A percentile compares a stretch with the other conserved stretches of the same genome.
Conservation (phyloP, 257 asterid genomes). For the Thymus mandschuricus region DNA sequence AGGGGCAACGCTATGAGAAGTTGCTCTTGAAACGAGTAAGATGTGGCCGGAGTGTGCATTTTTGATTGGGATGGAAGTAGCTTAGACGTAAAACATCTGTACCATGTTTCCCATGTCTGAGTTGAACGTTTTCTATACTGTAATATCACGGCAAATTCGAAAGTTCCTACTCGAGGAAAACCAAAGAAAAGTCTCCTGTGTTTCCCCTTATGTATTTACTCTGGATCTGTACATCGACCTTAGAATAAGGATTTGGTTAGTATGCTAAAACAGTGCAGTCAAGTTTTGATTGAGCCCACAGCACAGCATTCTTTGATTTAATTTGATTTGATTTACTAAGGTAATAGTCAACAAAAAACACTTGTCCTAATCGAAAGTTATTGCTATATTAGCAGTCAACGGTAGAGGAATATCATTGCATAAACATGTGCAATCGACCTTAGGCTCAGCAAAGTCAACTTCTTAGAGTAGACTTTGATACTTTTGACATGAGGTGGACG, state of each 20-base stretch:
- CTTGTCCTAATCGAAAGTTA: background rate
- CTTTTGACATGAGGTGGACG: background rate
- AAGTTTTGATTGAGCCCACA: background rate
- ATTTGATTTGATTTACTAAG: background rate
- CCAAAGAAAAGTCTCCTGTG: background rate
- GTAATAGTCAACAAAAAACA: background rate
- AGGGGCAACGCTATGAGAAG: conserved; percentile 16
- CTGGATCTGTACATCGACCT: background rate
- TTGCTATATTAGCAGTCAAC: background rate
- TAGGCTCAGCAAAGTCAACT: background rate
- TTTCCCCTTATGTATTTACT: background rate
- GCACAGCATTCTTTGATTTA: background rate
- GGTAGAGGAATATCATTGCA: background rate
- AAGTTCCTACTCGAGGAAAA: conserved; percentile 14
- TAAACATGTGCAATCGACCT: background rate
- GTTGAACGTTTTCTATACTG: conserved; percentile 31
- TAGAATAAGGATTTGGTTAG: background rate
- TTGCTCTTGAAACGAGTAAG: conserved; percentile 12
- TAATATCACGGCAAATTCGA: conserved; percentile 10
- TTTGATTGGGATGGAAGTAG: background rate
- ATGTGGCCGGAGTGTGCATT: background rate
- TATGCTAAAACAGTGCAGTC: background rate
- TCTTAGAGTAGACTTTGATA: background rate
- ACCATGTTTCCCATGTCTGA: conserved; percentile 15
- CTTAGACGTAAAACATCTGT: conserved; percentile 6